Base-by-base conservation (phyloP, 768 basidiomycete genomes). In the Pleurotus cornucopiae region DNA sequence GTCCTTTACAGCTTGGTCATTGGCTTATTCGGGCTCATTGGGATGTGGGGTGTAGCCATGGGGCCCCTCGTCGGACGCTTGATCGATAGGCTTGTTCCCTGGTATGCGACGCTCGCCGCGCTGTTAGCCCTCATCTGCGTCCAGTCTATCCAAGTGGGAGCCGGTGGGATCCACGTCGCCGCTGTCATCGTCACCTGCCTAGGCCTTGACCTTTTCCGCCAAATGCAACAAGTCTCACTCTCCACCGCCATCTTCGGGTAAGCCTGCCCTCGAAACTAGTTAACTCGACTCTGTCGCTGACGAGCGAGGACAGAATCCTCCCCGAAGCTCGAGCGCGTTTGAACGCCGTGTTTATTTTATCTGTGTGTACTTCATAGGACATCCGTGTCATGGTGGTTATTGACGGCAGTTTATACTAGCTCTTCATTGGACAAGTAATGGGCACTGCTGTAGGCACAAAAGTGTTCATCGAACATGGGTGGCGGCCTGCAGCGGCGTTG, bases 381-480 rank as follows among this genome's bases (percentile, higher is more conserved):
- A 48, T 55, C 30, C 30, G 30, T 34, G 30, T 34, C 30, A 9
- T 34, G 7, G 3, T 11, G 30, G 30, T 9, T 34, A 34, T 34
- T 34, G 30, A 34, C 30, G 7, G 30, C 37, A 45, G 21, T 43
- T 23, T 5, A 40, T 34, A 21, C 20, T 48, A 81, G 79, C 69
- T 88, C 26, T 90, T 91, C 68, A 76, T 89, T 20, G 91, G 91
- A 0, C 90, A 93, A 72, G 87, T 92, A 7, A 84, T 88, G 70
- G 91, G 91, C 14, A 91, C 90, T 0, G 77, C 87, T 0, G 85
- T 86, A 0, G 86, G 89, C 26, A 87, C 89, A 0, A 67, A 80
- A 37, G 78, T 93, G 2, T 94, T 90, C 69, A 76, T 86, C 25
- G 61, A 72, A 12, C 71, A 81, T 60, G 91, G 91, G 13, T 92